Percentiles rank a stretch among this genome's conserved stretches.
Evolutionary conservation across 2,329 filamentous ascomycete species (phyloP).

Genomic region (Hymenoscyphus salicellus): DNA sequence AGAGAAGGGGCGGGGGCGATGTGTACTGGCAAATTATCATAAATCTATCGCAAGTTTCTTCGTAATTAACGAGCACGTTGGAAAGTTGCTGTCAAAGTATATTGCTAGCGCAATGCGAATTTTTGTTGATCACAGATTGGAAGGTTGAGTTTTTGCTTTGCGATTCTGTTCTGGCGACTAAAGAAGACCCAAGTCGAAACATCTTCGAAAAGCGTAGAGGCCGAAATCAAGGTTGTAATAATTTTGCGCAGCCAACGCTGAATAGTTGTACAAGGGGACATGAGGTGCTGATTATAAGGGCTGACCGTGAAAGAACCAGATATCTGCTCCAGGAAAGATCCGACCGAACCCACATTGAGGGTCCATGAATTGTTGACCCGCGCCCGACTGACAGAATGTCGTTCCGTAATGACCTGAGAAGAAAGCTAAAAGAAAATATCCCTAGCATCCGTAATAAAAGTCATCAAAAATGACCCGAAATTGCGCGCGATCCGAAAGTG

Average conservation of each 20-base stretch:
- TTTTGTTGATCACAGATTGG: constrained; percentile 31
- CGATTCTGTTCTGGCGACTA: constrained; percentile 37
- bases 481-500: constrained; percentile 34
- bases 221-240: constrained; percentile 31
- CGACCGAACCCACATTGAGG: constrained; percentile 26
- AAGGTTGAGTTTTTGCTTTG: constrained; percentile 32
- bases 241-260: constrained; percentile 33
- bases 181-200: constrained; percentile 35
- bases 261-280: constrained; percentile 39
- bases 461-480: constrained; percentile 31
- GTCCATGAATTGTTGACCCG: constrained; percentile 31
- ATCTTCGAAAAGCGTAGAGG: constrained; percentile 32
- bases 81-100: constrained; percentile 30
- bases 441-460: constrained; percentile 33
- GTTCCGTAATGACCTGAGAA: constrained; percentile 35
- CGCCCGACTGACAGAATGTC: constrained; percentile 35
- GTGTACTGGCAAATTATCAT: constrained; percentile 29
- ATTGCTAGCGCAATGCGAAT: constrained; percentile 25
- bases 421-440: constrained; percentile 34
- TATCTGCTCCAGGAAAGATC: constrained; percentile 35
- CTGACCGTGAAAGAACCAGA: constrained; percentile 35
- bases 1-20: constrained; percentile 16
- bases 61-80: constrained; percentile 32
- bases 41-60: constrained; percentile 19
- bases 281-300: constrained; percentile 35